phyloP scores from a whole-genome alignment of 768 basidiomycete species.

The Lactarius sp. region DNA sequence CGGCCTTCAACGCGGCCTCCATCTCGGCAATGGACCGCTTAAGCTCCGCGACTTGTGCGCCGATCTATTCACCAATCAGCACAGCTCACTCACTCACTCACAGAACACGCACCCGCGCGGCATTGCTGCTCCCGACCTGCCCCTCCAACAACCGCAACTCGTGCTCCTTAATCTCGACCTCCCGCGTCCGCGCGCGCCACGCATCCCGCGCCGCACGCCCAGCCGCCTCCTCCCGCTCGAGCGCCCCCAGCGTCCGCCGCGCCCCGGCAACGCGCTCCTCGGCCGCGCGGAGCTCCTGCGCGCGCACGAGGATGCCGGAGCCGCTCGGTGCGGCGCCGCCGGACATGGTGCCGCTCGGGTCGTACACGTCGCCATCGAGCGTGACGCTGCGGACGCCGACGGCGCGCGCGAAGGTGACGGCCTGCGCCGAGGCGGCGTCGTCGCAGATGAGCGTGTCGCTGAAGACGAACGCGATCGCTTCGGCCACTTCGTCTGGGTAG shows the following conservation, averaged over 20 bases:
- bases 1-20: constrained; percentile 50
- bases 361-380: constrained; percentile 91
- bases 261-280: constrained; percentile 56
- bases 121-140: constrained; percentile 86
- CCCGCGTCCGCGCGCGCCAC: constrained; percentile 57
- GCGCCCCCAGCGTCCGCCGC: constrained; percentile 39
- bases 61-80: constrained; percentile 51
- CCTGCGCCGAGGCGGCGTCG: constrained; percentile 80
- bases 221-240: constrained; percentile 53
- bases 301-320: constrained; percentile 69
- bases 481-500: constrained; percentile 73
- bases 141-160: constrained; percentile 77
- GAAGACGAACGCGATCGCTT: constrained; percentile 92
- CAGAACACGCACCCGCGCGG: constrained; percentile 60
- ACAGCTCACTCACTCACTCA: no score
- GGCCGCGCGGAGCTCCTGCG: constrained; percentile 72
- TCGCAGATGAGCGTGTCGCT: constrained; percentile 89
- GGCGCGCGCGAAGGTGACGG: constrained; percentile 72
- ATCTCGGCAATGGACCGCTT: constrained; percentile 61
- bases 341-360: constrained; percentile 89
- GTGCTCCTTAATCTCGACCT: constrained; percentile 87
- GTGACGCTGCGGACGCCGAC: constrained; percentile 83
- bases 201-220: constrained; percentile 49
- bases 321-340: constrained; percentile 84
- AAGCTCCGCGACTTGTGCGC: constrained; percentile 69